A percentile compares a stretch with the other conserved stretches of the same genome.
Conservation (phyloP, 768 basidiomycete genomes). For the Lactarius sp. region DNA sequence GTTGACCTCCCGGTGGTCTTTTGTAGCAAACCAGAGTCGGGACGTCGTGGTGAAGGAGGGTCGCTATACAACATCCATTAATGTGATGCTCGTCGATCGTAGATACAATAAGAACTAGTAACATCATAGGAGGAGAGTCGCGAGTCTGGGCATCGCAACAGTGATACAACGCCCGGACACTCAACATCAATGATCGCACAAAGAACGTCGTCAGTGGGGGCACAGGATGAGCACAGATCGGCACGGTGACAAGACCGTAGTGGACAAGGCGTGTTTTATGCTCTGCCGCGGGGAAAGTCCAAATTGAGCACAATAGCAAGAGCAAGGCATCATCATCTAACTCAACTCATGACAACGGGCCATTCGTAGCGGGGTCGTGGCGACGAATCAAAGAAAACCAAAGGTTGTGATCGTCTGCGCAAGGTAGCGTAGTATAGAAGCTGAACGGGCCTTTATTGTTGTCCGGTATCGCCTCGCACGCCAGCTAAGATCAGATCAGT, state of each 20-base stretch:
- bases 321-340: neutral
- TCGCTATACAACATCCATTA: neutral
- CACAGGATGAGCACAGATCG: neutral
- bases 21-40: constrained; percentile 8
- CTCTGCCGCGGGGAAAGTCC: neutral
- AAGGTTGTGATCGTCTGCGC: neutral
- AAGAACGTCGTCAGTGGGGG: neutral
- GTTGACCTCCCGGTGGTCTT: neutral
- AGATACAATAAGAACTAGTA: constrained; percentile 1
- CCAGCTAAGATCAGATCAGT: too few species aligned
- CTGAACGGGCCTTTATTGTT: too few species aligned
- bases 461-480: neutral
- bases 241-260: neutral
- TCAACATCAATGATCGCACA: neutral
- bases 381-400: neutral
- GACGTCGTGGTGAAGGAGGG: neutral
- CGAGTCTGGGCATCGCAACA: neutral
- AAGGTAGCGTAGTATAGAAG: neutral
- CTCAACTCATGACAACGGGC: neutral
- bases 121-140: neutral
- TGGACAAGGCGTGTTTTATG: neutral
- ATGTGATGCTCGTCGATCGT: neutral
- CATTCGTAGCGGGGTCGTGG: neutral
- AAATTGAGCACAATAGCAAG: neutral
- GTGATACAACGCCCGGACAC: neutral